Base-by-base conservation (phyloP, 345 rosid genomes). In the Gossypium arboreum region DNA sequence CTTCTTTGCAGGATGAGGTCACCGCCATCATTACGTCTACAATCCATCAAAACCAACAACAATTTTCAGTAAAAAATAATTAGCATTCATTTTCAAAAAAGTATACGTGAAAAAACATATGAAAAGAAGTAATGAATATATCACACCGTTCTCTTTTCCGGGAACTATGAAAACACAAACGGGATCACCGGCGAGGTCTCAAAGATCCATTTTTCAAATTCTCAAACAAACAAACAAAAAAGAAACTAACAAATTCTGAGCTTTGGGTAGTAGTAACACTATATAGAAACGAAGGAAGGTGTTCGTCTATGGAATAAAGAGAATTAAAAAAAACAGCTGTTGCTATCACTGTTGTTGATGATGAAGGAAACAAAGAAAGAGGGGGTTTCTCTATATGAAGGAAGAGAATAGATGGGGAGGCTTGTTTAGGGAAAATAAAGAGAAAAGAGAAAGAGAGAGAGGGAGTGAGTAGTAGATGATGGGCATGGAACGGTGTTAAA, bases 11-110 rank as follows among this genome's bases (percentile, higher is more conserved):
- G 69, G 79, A 73, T 73, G 88, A 85, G 79, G 81, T 80, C 86
- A 90, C 88, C 74, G 91, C 88, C 91, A 90, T 88, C 88, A 82
- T 86, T 76, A 55, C 81, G 72, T 74, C 81, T 39, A 17, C 45
- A 56, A 27, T 44, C 44, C 45, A 55, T 56, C 24, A 52, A 64
- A 65, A 25, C 34, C 43, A 50, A 62, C 4, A 24, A 43, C n/a
- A 24, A 22, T 1, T 22, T 64, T n/a, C 58, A 34, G 6, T 3
- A 7, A 20, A 51, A 3, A 0, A 13, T 9, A 18, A 44, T 15
- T 15, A 45, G 7, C 16, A n/a, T 12, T 41, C 55, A 6, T 41
- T 55, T 17, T 73, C 47, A 12, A 45, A 12, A 45, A 45, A 45
- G n/a, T 2, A 48, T 1, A 18, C n/a, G n/a, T 45, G n/a, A 34